A percentile compares a stretch with the other conserved stretches of the same genome.
Evolutionary conservation across 495 filamentous ascomycete genomes (phyloP).

Genomic region (Neurospora intermedia): DNA sequence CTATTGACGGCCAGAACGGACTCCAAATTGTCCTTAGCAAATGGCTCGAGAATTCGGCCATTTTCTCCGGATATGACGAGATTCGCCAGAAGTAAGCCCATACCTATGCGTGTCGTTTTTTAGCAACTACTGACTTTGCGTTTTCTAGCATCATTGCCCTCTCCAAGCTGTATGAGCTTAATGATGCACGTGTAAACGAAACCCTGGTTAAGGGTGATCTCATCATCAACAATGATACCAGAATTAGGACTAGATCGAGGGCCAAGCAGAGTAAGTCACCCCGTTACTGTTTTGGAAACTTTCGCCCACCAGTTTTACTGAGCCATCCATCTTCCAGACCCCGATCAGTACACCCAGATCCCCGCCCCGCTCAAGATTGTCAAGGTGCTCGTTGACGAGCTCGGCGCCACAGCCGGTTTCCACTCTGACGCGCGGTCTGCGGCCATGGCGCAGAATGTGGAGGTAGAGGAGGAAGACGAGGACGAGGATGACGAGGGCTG

Average conservation of each 20-base stretch:
- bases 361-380: slow-evolving; percentile 85
- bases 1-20: slow-evolving; percentile 64
- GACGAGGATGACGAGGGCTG: slow-evolving; percentile 67
- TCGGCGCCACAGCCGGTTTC: slow-evolving; percentile 49
- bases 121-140: slow-evolving; percentile 23
- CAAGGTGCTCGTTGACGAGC: slow-evolving; percentile 88
- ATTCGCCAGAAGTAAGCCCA: slow-evolving; percentile 80
- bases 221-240: slow-evolving; percentile 65
- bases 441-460: slow-evolving; percentile 31
- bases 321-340: slow-evolving; percentile 39
- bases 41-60: slow-evolving; percentile 94
- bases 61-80: slow-evolving; percentile 92
- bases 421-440: slow-evolving; percentile 34
- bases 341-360: slow-evolving; percentile 82
- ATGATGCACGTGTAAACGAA: slow-evolving; percentile 68
- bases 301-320: slow-evolving; percentile 1
- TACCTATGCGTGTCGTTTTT: not conserved
- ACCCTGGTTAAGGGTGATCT: slow-evolving; percentile 87
- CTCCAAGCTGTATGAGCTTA: slow-evolving; percentile 74
- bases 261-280: slow-evolving; percentile 53
- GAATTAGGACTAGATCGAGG: slow-evolving; percentile 88
- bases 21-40: slow-evolving; percentile 81
- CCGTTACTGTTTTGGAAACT: not conserved
- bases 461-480: slow-evolving; percentile 44
- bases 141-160: slow-evolving; percentile 68